A percentile compares a stretch with the other conserved stretches of the same genome.
Evolutionary conservation across 176 grass and related monocot genomes (phyloP).

Genomic region (bread wheat (Triticum aestivum)): DNA sequence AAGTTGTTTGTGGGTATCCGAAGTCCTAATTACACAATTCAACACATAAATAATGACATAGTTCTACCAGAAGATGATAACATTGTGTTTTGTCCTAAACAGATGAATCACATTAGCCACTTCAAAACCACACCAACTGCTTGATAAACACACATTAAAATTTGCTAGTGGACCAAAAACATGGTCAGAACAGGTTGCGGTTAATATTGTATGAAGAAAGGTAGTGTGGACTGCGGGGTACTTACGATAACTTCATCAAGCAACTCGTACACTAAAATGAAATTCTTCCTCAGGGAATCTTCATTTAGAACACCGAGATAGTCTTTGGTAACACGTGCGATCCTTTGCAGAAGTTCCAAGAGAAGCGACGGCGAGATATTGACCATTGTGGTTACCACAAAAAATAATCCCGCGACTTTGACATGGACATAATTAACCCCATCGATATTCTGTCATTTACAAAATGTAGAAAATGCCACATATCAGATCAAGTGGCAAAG

Average conservation of each 20-base stretch:
- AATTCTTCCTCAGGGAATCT: conserved; percentile 91
- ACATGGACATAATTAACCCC: conserved; percentile 99
- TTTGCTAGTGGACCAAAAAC: conserved; percentile 1
- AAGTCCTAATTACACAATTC: conserved; percentile 69
- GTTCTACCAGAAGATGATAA: conserved; percentile 4
- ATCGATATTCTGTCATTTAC: conserved; percentile 77
- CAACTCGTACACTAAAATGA: conserved; percentile 96
- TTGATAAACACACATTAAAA: background rate
- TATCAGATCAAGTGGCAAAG: conserved; percentile 26
- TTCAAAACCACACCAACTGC: background rate
- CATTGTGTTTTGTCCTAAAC: background rate
- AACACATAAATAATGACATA: conserved; percentile 29
- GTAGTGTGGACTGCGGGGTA: background rate
- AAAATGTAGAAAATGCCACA: conserved; percentile 8
- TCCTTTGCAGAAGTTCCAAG: conserved; percentile 98
- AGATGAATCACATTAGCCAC: background rate
- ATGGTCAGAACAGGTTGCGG: background rate
- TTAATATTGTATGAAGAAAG: background rate
- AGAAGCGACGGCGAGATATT: conserved; percentile 95
- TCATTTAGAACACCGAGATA: conserved; percentile 93
- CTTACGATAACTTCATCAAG: conserved; percentile 99
- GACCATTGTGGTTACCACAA: conserved; percentile 94
- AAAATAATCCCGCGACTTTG: conserved; percentile 88
- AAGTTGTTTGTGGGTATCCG: conserved; percentile 96
- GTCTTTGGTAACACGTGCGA: conserved; percentile 95